These are phyloP conservation scores for Chamaecyparis obtusa DNA, from an alignment of 75 land plant genomes.

Conservation along the genomic window DNA sequence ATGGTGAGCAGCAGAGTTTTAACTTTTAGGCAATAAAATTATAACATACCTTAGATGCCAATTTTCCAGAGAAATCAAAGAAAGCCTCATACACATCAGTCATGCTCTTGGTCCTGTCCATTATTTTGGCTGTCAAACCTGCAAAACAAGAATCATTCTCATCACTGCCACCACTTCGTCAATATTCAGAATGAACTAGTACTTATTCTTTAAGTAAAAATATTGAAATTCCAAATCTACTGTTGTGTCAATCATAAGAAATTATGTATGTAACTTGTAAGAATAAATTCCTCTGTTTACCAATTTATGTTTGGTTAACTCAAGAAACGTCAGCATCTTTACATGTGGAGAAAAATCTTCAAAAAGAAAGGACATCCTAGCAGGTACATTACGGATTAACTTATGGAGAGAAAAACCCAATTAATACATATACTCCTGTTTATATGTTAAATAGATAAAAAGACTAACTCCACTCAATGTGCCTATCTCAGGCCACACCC, in stretches of 20 bases:
- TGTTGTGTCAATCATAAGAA: not conserved
- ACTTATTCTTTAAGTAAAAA: not conserved
- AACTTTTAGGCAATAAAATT: not conserved
- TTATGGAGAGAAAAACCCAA: not conserved
- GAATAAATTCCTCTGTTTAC: not conserved
- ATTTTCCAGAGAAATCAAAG: conserved; percentile 61
- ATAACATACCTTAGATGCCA: conserved; percentile 67
- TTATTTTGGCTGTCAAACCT: conserved; percentile 89
- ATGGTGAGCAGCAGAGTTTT: not conserved
- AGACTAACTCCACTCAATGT: not conserved
- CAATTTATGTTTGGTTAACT: not conserved
- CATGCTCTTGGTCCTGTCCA: conserved; percentile 73
- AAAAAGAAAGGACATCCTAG: not conserved
- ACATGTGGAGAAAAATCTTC: not conserved
- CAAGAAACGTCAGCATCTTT: not conserved
- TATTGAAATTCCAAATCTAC: not conserved
- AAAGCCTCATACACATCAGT: conserved; percentile 91
- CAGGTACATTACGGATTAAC: not conserved
- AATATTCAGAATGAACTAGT: not conserved
- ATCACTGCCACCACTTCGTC: not conserved
- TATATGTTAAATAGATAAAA: not conserved
- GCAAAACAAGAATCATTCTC: conserved; percentile 10
- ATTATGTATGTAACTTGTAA: not conserved
- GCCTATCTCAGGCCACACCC: not conserved
- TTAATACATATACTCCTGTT: not conserved